Evolutionary conservation across 805 yeast genomes (phyloP), one percentile per base, ranked within the genome.

Genomic region (Candida fluviatilis): DNA sequence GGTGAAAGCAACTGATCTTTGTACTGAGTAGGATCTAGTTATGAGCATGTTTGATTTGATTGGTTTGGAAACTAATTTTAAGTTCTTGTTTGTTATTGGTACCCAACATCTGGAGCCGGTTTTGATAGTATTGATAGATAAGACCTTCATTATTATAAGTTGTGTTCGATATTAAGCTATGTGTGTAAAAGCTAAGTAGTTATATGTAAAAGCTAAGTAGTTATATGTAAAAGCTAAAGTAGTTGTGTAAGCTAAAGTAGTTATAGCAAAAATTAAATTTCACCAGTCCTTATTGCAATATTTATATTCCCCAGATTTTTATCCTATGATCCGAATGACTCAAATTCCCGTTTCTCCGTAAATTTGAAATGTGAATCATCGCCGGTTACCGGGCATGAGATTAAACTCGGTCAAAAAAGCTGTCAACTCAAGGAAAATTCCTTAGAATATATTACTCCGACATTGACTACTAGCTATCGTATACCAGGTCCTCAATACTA

Each of bases 111-210:
- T 33, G 7, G 35, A 23, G 37, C 72, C 69, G 34, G 73, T 67
- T 48, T 61, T 65, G 52, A 54, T 58, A 14, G 65, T 48, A 24
- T 68, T 50, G 30, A 67, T 55, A 35, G 57, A 56, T 34, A 64
- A 50, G 30, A 64, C 52, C 28, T 33, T 33, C 35, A 33, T 31
- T 5, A 13, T 26, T 6, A 26, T 26, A 26, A 13, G 7, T 5
- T 26, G 7, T 7, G 29, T 26, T 8, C 7, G 6, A 10, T 21
- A 21, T 21, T 6, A 21, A 21, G 10, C 24, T 21, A n/a, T 26
- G n/a, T 26, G 5, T 12, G 29, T 26, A 26, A 13, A 12, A 26
- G 29, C n/a, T 26, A 13, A 26, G 29, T 26, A 8, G 25, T 23
- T 26, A 5, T 26, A 5, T 12, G 29, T 26, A 26, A 13, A 12